Evolutionary conservation across 2,329 filamentous ascomycete species (phyloP), one percentile per base, ranked within the genome.

Genomic region (Hawksworthiomyces lignivorus): DNA sequence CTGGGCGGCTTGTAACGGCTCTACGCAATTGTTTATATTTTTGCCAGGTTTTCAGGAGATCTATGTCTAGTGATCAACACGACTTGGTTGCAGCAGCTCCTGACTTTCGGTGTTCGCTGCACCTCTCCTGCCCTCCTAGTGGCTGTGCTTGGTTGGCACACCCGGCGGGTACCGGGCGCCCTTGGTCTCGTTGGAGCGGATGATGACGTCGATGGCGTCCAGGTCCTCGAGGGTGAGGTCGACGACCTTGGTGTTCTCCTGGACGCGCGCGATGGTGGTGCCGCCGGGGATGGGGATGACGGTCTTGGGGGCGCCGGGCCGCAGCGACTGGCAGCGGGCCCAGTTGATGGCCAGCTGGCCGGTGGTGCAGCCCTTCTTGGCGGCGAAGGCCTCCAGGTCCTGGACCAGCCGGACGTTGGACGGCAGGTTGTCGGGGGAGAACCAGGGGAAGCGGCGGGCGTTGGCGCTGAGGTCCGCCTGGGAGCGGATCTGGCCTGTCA

Each of bases 291-390:
- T 75, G 0, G 75, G 73, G 51, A 72, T 67, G 41, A 77, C 63
- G 48, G 73, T 41, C 7, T 22, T 29, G 68, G 21, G 69, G 62
- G 4, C 70, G 68, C 46, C 46, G 3, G 44, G 42, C 5, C 44
- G 48, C 41, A 28, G 26, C 2, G 44, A 45, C 48, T 75, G 72
- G 4, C 63, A 64, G 43, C 75, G 50, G 45, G 77, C 50, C 73
- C 75, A 80, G 2, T 74, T 73, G 39, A 80, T 61, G 5, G 75
- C 71, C 24, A 85, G 54, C 54, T 85, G 72, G 2, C 65, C 67
- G 0, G 75, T 50, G 0, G 78, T 79, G 34, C 64, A 67, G 14
- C 54, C 67, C 59, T 83, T 81, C 47, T 60, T 63, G 31, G 67
- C 59, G 1, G 75, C 76, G 6, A 81, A 52, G 5, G 53, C 60